phyloP scores from a whole-genome alignment of 257 asterid species.

The Galeopsis tetrahit region DNA sequence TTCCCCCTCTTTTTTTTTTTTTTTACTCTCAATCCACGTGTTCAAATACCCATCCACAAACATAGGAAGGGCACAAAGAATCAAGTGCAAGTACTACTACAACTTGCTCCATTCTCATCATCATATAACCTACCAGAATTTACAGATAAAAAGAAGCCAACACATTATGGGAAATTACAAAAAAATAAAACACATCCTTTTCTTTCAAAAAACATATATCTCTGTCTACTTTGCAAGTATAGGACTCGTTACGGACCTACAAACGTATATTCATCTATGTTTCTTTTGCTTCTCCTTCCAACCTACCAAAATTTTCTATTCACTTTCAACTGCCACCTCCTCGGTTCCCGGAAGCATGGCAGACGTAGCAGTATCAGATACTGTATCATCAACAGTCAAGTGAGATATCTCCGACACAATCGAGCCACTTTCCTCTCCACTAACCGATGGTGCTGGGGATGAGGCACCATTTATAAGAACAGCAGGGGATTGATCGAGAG shows the following conservation, averaged over 20 bases:
- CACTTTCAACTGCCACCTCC: constrained; percentile 35
- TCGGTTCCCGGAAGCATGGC: constrained; percentile 34
- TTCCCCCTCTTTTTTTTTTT: too few relatives aligned
- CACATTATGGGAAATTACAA: neutral
- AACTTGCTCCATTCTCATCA: constrained; percentile 9
- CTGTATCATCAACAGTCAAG: constrained; percentile 44
- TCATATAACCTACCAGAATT: constrained; percentile 25
- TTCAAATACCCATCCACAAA: constrained; percentile 7
- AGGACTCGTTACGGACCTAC: constrained; percentile 36
- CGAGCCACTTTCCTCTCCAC: constrained; percentile 59
- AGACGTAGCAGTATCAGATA: constrained; percentile 40
- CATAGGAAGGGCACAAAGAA: constrained; percentile 5
- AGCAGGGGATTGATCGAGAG: constrained; percentile 47
- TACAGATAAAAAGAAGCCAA: constrained; percentile 14
- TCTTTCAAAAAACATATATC: constrained; percentile 14
- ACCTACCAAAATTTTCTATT: constrained; percentile 40
- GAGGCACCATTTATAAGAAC: constrained; percentile 45
- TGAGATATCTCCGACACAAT: constrained; percentile 55
- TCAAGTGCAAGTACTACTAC: constrained; percentile 7
- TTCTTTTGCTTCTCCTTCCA: constrained; percentile 7
- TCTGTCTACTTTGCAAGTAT: constrained; percentile 20
- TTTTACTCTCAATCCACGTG: neutral
- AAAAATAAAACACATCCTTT: neutral
- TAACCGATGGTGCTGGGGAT: constrained; percentile 49
- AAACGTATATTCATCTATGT: constrained; percentile 27